Conservation (phyloP, 2,329 filamentous ascomycete species). For the Exophiala alcalophila region DNA sequence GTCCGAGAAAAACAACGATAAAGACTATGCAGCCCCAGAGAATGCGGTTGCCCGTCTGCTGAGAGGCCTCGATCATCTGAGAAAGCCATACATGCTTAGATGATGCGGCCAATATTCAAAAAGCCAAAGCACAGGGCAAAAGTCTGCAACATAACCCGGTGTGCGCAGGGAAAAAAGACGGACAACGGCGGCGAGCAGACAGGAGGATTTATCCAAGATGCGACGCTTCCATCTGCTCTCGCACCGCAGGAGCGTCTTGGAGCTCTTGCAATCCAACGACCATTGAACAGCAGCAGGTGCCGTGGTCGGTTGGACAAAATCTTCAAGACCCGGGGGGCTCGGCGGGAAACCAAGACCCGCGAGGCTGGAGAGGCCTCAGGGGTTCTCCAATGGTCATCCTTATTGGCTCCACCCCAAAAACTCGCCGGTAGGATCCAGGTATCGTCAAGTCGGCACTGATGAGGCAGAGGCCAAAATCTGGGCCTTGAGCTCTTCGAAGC, state of each 20-base stretch:
- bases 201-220: not conserved
- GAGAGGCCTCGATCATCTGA: conserved; percentile 5
- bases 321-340: no score
- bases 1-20: conserved; percentile 4
- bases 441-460: conserved; percentile 53
- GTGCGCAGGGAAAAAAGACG: not conserved
- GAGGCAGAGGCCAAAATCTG: conserved; percentile 10
- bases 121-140: conserved; percentile 3
- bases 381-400: not conserved
- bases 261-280: conserved; percentile 31
- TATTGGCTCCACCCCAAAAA: not conserved
- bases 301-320: not conserved
- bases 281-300: conserved; percentile 43
- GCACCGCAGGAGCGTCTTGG: conserved; percentile 9
- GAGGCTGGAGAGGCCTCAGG: not conserved
- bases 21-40: not conserved
- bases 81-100: conserved; percentile 12
- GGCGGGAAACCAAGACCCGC: no score
- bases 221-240: not conserved
- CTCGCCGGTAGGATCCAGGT: conserved; percentile 42
- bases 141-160: conserved; percentile 3
- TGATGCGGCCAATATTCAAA: conserved; percentile 10
- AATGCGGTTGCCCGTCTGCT: not conserved
- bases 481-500: conserved; percentile 51
- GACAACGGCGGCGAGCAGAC: not conserved